Base-by-base conservation (phyloP, 345 rosid species). In the Citrus hindsii region DNA sequence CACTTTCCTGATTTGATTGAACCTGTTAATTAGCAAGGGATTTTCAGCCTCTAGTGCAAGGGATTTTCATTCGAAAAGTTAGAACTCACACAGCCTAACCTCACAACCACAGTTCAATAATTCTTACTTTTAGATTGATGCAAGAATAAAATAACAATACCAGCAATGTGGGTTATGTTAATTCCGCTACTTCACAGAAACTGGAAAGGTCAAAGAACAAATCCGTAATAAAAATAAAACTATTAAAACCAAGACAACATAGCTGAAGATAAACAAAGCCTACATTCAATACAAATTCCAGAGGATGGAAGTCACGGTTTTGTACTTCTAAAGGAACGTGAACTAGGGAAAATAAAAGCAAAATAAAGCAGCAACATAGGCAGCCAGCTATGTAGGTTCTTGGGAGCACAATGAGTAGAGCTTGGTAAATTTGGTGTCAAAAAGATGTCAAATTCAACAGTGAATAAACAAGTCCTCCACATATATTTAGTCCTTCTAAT, bases 401-500 rank as follows among this genome's bases (percentile, higher is more conserved):
- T 70, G 77, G 92, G 80, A 83, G 77, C 73, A 82, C 74, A 83
- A 56, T 75, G 84, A 40, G 81, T 76, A 80, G 85, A 91, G 88
- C 91, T 95, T 84, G 93, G 98, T 75, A 74, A 61, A 77, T 84
- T 82, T 83, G 87, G 90, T 88, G 80, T 79, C 88, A 80, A 84
- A 84, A 90, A 86, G 88, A 86, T 76, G 89, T 90, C 85, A 88
- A 69, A 30, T 83, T 85, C 83, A 76, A 76, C 61, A 77, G 85
- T 81, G 80, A 79, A n/a, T n/a, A n/a, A 67, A 75, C 77, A 67
- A 80, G 81, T 84, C 87, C 85, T 88, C 87, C 92, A 80, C 78
- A 86, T 82, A 76, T 64, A 80, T 88, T 82, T 85, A 88, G 97
- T 88, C 84, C 95, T 86, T 83, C 86, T 92, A 84, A 86, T 91